These are phyloP conservation scores for Hortaea sp. DNA, from an alignment of 2,329 filamentous ascomycete genomes.

Conservation along the genomic window DNA sequence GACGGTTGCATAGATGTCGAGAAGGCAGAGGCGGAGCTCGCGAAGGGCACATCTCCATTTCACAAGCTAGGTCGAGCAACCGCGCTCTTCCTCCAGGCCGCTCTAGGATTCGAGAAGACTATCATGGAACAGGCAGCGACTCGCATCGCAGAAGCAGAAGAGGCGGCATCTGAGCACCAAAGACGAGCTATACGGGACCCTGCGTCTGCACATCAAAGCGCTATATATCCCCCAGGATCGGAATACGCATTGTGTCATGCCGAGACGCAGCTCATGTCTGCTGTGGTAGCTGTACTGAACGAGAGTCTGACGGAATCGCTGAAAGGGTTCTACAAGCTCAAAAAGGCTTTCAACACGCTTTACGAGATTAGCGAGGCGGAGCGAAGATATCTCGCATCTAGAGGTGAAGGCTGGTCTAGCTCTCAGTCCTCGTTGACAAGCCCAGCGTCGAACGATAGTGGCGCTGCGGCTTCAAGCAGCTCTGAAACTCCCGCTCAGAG, in stretches of 20 bases:
- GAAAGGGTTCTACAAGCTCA: constrained; percentile 83
- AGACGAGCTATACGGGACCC: constrained; percentile 60
- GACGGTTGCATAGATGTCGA: constrained; percentile 53
- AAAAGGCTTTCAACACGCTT: constrained; percentile 77
- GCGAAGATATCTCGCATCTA: constrained; percentile 40
- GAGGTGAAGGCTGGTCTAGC: neutral
- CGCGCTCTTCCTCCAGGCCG: constrained; percentile 73
- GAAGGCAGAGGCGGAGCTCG: constrained; percentile 63
- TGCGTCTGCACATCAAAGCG: constrained; percentile 41
- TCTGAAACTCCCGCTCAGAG: constrained; percentile 2
- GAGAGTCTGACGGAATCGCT: constrained; percentile 87
- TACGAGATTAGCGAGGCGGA: constrained; percentile 71
- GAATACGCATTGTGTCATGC: constrained; percentile 80
- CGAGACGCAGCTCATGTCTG: constrained; percentile 79
- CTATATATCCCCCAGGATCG: constrained; percentile 70
- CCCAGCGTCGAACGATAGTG: constrained; percentile 17
- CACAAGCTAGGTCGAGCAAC: constrained; percentile 76
- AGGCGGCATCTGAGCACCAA: constrained; percentile 63
- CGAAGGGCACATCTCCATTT: constrained; percentile 69
- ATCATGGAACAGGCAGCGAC: constrained; percentile 75
- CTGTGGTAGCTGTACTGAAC: constrained; percentile 79
- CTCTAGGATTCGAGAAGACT: constrained; percentile 84
- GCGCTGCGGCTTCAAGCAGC: neutral
- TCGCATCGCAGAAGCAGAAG: constrained; percentile 65
- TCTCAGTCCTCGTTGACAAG: constrained; percentile 1